A percentile compares a stretch with the other conserved stretches of the same genome.
Conservation (phyloP, 2,329 filamentous ascomycete genomes). For the Talaromyces sp. region DNA sequence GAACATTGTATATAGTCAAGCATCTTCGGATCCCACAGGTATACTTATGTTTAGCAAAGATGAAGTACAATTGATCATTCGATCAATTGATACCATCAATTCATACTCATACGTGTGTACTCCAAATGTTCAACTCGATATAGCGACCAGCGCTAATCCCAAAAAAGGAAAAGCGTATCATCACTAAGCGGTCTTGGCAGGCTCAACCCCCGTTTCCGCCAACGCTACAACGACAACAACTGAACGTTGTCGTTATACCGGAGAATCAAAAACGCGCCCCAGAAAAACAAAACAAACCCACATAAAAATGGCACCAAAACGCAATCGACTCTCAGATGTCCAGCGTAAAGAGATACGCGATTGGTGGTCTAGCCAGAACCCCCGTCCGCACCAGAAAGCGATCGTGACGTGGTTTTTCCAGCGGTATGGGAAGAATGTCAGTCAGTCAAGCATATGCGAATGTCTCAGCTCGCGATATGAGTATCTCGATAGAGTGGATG, state of each 20-base stretch:
- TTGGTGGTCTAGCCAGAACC: neutral
- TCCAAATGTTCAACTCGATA: neutral
- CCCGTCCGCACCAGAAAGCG: neutral
- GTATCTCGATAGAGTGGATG: neutral
- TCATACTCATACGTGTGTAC: no score
- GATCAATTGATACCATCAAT: no score
- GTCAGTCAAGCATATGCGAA: neutral
- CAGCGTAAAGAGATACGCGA: neutral
- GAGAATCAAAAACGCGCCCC: neutral
- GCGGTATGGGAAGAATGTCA: neutral
- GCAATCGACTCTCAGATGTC: neutral
- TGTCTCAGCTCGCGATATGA: neutral
- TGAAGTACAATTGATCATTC: no score
- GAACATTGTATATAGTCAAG: neutral
- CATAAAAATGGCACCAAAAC: neutral
- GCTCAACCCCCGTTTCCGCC: neutral
- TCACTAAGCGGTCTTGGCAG: neutral
- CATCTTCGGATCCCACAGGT: neutral
- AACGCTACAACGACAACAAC: neutral
- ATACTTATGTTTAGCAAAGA: no score
- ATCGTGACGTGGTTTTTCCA: neutral
- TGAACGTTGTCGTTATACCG: neutral
- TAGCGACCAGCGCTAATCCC: neutral
- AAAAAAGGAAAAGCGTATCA: neutral
- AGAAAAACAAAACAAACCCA: neutral